A percentile compares a stretch with the other conserved stretches of the same genome.
Evolutionary conservation across 2,329 filamentous ascomycete genomes (phyloP).

Genomic region (Fusarium sp.): DNA sequence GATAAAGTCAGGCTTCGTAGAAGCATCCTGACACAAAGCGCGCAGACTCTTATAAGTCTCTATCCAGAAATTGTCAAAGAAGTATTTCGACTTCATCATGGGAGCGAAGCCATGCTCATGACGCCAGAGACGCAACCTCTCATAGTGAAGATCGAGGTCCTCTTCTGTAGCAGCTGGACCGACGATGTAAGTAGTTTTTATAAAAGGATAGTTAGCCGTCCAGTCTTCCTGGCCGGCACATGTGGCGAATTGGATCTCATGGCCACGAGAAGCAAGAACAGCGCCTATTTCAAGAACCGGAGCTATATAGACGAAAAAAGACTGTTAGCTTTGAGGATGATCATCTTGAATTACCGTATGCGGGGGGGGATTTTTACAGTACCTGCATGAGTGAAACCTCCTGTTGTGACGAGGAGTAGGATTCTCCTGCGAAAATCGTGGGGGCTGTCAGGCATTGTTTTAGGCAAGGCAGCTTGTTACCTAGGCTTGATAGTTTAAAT

Average conservation of each 20-base stretch:
- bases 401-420: slow-evolving; percentile 52
- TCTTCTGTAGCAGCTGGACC: slow-evolving; percentile 49
- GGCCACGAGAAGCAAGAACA: slow-evolving; percentile 51
- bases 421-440: slow-evolving; percentile 38
- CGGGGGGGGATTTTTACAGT: neutral
- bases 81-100: slow-evolving; percentile 53
- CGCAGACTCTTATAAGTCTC: slow-evolving; percentile 43
- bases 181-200: slow-evolving; percentile 50
- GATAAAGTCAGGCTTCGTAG: slow-evolving; percentile 54
- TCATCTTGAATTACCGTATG: neutral
- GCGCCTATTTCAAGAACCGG: slow-evolving; percentile 54
- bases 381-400: slow-evolving; percentile 55
- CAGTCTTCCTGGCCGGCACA: slow-evolving; percentile 53
- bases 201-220: slow-evolving; percentile 49
- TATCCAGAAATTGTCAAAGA: slow-evolving; percentile 56
- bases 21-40: slow-evolving; percentile 31
- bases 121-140: slow-evolving; percentile 52
- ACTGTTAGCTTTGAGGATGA: slow-evolving; percentile 9
- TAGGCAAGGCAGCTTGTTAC: neutral
- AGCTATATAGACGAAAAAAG: slow-evolving; percentile 31
- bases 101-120: slow-evolving; percentile 49
- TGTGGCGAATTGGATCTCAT: slow-evolving; percentile 56
- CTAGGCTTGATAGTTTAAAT: slow-evolving; percentile 23
- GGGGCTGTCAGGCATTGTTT: slow-evolving; percentile 33
- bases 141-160: slow-evolving; percentile 52